These are phyloP conservation scores for Debaryomyces psychrophilus DNA, from an alignment of 1,139 yeast genomes.

Conservation along the genomic window DNA sequence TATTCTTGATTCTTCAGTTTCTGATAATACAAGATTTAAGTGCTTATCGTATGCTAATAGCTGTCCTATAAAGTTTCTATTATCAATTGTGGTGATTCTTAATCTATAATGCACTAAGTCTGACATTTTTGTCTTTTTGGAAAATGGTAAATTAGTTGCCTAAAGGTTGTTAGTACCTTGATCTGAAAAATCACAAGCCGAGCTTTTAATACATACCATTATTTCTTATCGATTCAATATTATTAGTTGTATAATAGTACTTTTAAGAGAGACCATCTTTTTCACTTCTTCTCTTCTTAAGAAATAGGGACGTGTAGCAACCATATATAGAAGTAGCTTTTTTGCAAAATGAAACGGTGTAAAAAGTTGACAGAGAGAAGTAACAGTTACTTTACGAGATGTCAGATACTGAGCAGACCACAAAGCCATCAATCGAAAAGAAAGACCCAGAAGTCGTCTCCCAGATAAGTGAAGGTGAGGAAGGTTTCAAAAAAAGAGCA, in stretches of 20 bases:
- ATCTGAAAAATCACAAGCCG: no score
- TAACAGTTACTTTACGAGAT: background rate
- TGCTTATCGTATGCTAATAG: constrained; percentile 87
- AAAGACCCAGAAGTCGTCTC: constrained; percentile 11
- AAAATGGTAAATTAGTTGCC: constrained; percentile 23
- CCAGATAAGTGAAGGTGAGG: constrained; percentile 16
- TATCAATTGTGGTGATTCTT: constrained; percentile 72
- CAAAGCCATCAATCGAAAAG: constrained; percentile 8
- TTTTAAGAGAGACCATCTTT: background rate
- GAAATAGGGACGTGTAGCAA: background rate
- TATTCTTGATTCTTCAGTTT: constrained; percentile 80
- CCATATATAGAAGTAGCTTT: background rate
- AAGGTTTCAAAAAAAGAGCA: constrained; percentile 19
- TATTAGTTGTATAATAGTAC: background rate
- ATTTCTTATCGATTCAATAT: background rate
- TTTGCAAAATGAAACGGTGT: background rate
- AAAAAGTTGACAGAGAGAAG: background rate
- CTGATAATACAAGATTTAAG: constrained; percentile 83
- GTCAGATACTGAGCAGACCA: constrained; percentile 3
- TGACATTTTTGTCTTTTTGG: constrained; percentile 58
- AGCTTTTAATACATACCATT: background rate
- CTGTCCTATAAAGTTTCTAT: constrained; percentile 76
- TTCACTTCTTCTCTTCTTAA: background rate
- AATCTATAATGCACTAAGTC: constrained; percentile 77
- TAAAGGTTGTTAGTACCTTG: constrained; percentile 4